phyloP scores from a whole-genome alignment of 768 basidiomycete species.

The Lepiota venenata region DNA sequence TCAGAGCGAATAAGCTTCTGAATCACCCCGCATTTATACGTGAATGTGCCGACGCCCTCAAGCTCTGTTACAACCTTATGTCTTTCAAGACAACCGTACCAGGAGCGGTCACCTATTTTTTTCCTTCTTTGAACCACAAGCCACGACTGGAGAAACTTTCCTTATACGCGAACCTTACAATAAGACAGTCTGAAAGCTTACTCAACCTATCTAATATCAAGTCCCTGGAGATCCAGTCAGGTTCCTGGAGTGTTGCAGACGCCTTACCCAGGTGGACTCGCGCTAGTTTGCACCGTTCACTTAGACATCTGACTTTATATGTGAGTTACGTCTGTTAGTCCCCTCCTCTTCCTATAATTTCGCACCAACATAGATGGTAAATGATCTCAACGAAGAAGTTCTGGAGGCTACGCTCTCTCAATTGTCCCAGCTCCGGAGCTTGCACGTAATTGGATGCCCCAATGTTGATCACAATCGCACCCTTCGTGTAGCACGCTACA shows the following conservation, averaged over 20 bases:
- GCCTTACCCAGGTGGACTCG: slow-evolving; percentile 62
- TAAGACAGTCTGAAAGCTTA: slow-evolving; percentile 44
- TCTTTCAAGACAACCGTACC: slow-evolving; percentile 53
- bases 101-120: slow-evolving; percentile 45
- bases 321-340: slow-evolving; percentile 38
- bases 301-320: slow-evolving; percentile 43
- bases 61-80: slow-evolving; percentile 46
- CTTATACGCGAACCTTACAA: slow-evolving; percentile 50
- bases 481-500: slow-evolving; percentile 41
- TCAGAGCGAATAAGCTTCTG: slow-evolving; percentile 2
- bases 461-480: slow-evolving; percentile 51
- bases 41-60: slow-evolving; percentile 48
- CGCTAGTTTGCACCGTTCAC: slow-evolving; percentile 24
- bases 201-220: slow-evolving; percentile 35
- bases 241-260: slow-evolving; percentile 63
- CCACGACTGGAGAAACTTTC: slow-evolving; percentile 43
- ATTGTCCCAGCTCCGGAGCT: slow-evolving; percentile 49
- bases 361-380: slow-evolving; percentile 44
- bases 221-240: slow-evolving; percentile 49
- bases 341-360: not conserved
- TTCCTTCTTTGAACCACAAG: slow-evolving; percentile 44
- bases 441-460: slow-evolving; percentile 61
- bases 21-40: slow-evolving; percentile 45
- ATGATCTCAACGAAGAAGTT: slow-evolving; percentile 48
- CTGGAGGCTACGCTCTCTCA: slow-evolving; percentile 44